Conservation (phyloP, 192 early-diverging fungal species). For the Coemansia sp. region DNA sequence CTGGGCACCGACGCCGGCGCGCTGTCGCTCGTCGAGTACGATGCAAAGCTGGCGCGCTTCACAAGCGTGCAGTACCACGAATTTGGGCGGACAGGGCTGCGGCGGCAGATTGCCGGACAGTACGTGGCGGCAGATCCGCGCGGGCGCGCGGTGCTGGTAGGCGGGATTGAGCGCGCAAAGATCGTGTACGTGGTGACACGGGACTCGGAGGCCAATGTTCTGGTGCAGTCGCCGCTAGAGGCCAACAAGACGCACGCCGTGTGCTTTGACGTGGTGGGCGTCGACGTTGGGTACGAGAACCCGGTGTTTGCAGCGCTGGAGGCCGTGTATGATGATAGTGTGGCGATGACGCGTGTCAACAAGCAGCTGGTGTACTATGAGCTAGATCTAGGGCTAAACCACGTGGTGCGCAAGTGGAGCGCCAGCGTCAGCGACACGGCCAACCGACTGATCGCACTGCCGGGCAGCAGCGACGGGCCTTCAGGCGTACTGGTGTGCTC, state of each 20-base stretch:
- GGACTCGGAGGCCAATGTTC: constrained; percentile 73
- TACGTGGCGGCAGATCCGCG: constrained; percentile 94
- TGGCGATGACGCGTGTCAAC: constrained; percentile 61
- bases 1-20: constrained; percentile 88
- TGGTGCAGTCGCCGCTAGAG: constrained; percentile 94
- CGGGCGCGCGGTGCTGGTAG: constrained; percentile 94
- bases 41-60: constrained; percentile 66
- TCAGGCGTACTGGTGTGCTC: constrained; percentile 96
- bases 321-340: constrained; percentile 62
- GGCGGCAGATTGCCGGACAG: constrained; percentile 90
- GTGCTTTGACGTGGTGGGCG: constrained; percentile 74
- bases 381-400: constrained; percentile 96
- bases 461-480: constrained; percentile 83
- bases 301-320: constrained; percentile 96
- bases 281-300: constrained; percentile 99
- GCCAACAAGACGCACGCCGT: constrained; percentile 79
- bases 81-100: constrained; percentile 86
- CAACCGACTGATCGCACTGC: constrained; percentile 78
- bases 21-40: constrained; percentile 87
- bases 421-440: constrained; percentile 68
- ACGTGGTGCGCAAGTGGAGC: constrained; percentile 96
- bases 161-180: constrained; percentile 89
- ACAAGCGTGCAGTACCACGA: constrained; percentile 86
- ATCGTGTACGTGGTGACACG: constrained; percentile 96
- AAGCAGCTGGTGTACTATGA: constrained; percentile 95